Percentiles rank a stretch among this genome's conserved stretches.
These are phyloP conservation scores for Geotrichum europaeum DNA, from an alignment of 1,139 yeast species.

Conservation along the genomic window DNA sequence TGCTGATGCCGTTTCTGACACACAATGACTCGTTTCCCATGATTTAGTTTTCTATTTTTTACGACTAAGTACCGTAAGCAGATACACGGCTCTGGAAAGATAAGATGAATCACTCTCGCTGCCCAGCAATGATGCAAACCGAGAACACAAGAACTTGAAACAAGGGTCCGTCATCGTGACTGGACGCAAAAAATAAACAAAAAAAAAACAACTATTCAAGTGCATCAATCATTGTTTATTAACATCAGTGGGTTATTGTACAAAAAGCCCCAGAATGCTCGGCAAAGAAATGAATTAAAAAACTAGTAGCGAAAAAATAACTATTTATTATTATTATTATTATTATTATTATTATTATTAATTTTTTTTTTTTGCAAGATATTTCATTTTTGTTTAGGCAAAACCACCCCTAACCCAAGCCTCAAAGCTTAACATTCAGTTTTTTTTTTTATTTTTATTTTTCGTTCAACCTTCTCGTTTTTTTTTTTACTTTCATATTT, in stretches of 20 bases:
- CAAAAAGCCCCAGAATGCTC: background rate
- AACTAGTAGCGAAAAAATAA: background rate
- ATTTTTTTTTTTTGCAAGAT: background rate
- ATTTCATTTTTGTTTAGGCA: background rate
- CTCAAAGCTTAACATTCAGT: background rate
- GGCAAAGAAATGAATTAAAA: background rate
- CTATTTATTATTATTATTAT: too few species aligned
- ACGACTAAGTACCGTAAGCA: background rate
- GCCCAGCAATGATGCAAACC: background rate
- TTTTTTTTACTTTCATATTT: background rate
- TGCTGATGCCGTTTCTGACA: background rate
- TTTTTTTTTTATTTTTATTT: background rate
- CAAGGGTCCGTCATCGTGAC: background rate
- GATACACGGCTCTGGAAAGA: background rate
- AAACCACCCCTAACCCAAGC: background rate
- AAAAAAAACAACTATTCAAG: background rate
- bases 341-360: too few species aligned
- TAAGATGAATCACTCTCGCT: background rate
- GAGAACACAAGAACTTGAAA: too few species aligned
- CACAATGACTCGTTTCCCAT: background rate
- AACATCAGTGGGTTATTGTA: too few species aligned
- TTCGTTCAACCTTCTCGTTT: background rate
- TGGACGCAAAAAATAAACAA: background rate
- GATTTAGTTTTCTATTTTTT: background rate
- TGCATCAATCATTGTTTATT: too few species aligned